Evolutionary conservation across 352 stramenopile species (phyloP), one percentile per base, ranked within the genome.

Genomic region (Globisporangium camurandrum): DNA sequence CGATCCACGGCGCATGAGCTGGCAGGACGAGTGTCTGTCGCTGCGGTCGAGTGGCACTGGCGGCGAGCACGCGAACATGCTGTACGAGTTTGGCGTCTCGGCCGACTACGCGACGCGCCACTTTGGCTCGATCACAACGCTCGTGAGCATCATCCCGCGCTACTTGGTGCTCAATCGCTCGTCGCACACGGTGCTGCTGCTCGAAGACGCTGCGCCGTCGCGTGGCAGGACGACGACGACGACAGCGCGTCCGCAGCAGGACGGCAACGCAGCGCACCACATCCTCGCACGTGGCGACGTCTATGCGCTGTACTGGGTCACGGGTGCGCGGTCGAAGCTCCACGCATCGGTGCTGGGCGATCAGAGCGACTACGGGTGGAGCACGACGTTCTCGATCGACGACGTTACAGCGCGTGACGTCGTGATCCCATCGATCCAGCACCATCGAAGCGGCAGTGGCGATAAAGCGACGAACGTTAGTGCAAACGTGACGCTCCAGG

Each of bases 51-150:
- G 30, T 12, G 8, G 30, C 30, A 12, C 9, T 12, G 30, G 30
- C 14, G 56, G 46, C 59, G 63, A 44, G 55, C 47, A 43, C 34
- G 36, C 33, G 2, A 67, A 47, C 17, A 73, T 90, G 19, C 49
- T 93, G 28, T 90, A 93, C 54, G 82, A 93, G 49, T 66, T 93
- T 53, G 82, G 82, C 10, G 71, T 91, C 4, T 90, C 82, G 11
- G 74, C 77, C 14, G 83, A 93, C 57, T 90, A 90, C 43, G 66
- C 77, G 10, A 93, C 80, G 8, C 64, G 76, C 2, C 80, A 93
- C 57, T 93, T 93, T 40, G 75, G 83, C 9, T 86, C 80, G 0
- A 70, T 93, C 33, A 92, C 83, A 45, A 93, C 80, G 8, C 66
- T 93, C 27, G 75, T 93, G 38, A 93, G 77, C 47, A 66, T 93